Base-by-base conservation (phyloP, 169 alveolate species). In the Eimeria zaria region DNA sequence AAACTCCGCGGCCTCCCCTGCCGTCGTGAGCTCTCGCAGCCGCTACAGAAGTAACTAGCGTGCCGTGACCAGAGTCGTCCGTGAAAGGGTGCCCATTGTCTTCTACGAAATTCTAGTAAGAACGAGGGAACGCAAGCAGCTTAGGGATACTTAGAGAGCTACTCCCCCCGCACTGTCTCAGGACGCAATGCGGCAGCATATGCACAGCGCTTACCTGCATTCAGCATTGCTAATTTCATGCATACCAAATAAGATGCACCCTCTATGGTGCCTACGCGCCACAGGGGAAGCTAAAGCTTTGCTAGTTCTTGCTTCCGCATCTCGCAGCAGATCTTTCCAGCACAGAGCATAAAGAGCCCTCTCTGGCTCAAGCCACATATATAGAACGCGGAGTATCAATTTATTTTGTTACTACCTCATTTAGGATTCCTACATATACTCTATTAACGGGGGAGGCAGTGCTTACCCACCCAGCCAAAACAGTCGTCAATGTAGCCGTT, bases 21-120 rank as follows among this genome's bases (percentile, higher is more conserved):
- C 95, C 95, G 92, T 97, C 97, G 55, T 97, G 97, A 48, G 97
- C 97, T n/a, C 95, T 91, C 20, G 98, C 98, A 11, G 98, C 98
- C n/a, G 97, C 96, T 44, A 97, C 97, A 24, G 98, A 98, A 18
- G 98, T 98, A 91, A 97, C 97, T 30, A 96, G 96, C 24, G 98
- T 97, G n/a, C 98, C 98, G 55, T 97, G 98, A 18, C 98, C 98
- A 36, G 97, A 89, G 91, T 97, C 98, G 84, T 97, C 98, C 9
- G 96, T 91, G 41, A 93, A 93, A 0, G 98, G 98, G 71, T 97
- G 84, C 44, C 95, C 97, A 27, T 95, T 94, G 48, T 97, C 96
- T 58, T 97, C 96, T 27, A 97, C 98, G 41, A 97, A 97, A 84
- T 97, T 98, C 95, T 97, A 94, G 87, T 30, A 62, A 48, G 6